Conservation (phyloP, 805 yeast species). For the Yarrowia sp. region DNA sequence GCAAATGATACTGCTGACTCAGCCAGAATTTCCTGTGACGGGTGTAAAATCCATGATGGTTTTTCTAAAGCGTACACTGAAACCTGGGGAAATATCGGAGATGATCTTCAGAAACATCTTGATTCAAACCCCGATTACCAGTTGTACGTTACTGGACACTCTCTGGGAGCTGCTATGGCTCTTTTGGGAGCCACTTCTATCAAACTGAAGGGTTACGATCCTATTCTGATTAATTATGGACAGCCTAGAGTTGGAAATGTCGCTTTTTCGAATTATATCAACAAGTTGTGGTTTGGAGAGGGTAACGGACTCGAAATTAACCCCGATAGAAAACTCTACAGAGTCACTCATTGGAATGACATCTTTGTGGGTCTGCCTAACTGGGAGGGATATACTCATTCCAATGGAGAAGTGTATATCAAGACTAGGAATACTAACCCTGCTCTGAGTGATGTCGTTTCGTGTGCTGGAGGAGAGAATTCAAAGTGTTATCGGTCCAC, state of each 20-base stretch:
- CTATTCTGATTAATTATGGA: background rate
- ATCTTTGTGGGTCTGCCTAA: background rate
- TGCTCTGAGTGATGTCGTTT: background rate
- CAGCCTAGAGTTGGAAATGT: background rate
- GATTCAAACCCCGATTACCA: background rate
- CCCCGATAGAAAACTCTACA: conserved; percentile 3
- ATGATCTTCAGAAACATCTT: background rate
- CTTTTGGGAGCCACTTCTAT: background rate
- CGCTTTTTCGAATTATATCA: background rate
- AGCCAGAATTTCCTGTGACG: background rate
- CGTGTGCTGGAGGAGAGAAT: conserved; percentile 2
- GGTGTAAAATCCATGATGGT: conserved; percentile 12
- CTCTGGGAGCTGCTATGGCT: conserved; percentile 3
- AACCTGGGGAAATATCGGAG: conserved; percentile 3
- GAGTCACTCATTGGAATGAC: conserved; percentile 16
- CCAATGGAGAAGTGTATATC: conserved; percentile 6
- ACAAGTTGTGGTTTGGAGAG: conserved; percentile 11
- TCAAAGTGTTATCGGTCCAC: background rate
- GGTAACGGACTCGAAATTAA: background rate
- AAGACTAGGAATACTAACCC: background rate
- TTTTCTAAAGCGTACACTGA: background rate
- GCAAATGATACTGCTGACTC: background rate
- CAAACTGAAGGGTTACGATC: conserved; percentile 2
- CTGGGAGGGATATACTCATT: conserved; percentile 11
- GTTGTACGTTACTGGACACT: background rate